Base-by-base conservation (phyloP, 257 asterid genomes). In the Solanum virginianum region DNA sequence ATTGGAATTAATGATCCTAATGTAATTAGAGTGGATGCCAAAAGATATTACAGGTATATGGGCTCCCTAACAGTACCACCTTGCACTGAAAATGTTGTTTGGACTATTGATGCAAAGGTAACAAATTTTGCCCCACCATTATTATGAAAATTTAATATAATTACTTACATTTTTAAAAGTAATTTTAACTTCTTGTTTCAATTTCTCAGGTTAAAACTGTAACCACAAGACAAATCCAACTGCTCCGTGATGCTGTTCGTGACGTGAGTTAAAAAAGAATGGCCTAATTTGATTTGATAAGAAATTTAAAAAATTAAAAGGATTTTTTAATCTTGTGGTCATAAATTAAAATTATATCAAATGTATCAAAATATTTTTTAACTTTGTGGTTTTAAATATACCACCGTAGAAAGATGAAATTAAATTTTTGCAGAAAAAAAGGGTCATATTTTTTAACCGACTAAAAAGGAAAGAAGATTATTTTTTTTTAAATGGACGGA, bases 61-160 rank as follows among this genome's bases (percentile, higher is more conserved):
- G 97, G 98, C 10, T 93, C 98, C 9, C 93, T 93, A 39, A 94
- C 98, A 6, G 70, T 0, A 80, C 98, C 98, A 59, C 97, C 98
- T 7, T 94, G 98, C 84, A 89, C 92, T 11, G 87, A 91, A 74
- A 74, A 85, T 75, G 84, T 92, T 54, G 82, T 69, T 1, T 94
- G 97, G 97, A 89, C 96, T 36, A 36, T 36, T 36, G 39, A 36
- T 36, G 39, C 4, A 36, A 36, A 36, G 39, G 6, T 36, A 36
- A 36, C 6, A 36, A 36, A 36, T 2, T 36, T 29, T 3, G 6
- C 39, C 39, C 39, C 39, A 4, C 11, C 13, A 2, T 62, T 59
- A 56, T 18, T n/a, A 59, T 3, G 13, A 59, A 57, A 20, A 59
- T 20, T 17, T 18, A 20, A 59, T 18, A 0, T 59, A 59, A 20